These are phyloP conservation scores for Cyclotella cryptica DNA, from an alignment of 108 stramenopile species.

Conservation along the genomic window DNA sequence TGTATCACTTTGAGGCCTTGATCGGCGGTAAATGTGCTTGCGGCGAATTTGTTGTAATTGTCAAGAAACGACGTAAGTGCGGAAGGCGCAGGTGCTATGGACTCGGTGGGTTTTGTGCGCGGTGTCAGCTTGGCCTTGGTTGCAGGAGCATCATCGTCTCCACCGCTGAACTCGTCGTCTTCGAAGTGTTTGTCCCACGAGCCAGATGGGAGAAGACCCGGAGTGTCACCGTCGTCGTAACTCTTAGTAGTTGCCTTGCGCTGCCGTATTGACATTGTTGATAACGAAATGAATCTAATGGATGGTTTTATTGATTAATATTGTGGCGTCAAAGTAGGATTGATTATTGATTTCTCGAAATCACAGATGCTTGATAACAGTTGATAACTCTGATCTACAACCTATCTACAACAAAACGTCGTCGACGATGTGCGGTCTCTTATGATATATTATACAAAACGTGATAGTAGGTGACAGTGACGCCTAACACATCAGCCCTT, in stretches of 20 bases:
- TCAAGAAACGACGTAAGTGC: conserved; percentile 35
- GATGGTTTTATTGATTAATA: not conserved
- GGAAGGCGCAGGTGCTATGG: conserved; percentile 17
- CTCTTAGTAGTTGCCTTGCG: conserved; percentile 2
- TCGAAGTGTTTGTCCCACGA: conserved; percentile 15
- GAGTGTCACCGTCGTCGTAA: not conserved
- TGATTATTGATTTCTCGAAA: no score
- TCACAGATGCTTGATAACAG: no score
- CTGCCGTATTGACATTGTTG: conserved; percentile 13
- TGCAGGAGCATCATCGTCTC: not conserved
- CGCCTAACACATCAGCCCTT: no score
- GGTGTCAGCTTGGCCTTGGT: not conserved
- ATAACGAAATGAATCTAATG: not conserved
- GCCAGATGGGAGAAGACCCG: not conserved
- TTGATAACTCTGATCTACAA: no score
- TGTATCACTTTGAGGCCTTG: conserved; percentile 73
- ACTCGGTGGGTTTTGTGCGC: not conserved
- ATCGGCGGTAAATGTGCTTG: conserved; percentile 57
- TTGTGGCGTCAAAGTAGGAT: no score
- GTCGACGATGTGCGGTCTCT: no score
- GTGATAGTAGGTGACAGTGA: no score
- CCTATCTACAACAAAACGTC: no score
- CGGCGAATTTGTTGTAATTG: conserved; percentile 33
- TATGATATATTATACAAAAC: no score
- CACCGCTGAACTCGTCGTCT: conserved; percentile 10